Conservation (phyloP, 83 land plant species). For the Diphasiastrum complanatum region DNA sequence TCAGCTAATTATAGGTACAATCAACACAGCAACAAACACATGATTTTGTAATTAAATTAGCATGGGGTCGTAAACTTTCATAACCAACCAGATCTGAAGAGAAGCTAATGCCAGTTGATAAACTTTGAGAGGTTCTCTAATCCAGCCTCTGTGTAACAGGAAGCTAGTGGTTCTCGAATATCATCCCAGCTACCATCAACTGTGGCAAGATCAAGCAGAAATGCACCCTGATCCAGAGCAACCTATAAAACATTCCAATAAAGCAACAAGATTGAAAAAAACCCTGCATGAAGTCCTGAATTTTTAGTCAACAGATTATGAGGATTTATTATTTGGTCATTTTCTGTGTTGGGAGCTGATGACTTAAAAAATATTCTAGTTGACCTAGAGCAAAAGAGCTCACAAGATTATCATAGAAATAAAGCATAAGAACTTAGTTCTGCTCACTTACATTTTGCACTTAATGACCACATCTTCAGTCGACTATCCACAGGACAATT, state of each 20-base stretch:
- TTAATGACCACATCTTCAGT: too few relatives aligned
- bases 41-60: too few relatives aligned
- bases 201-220: constrained; percentile 87
- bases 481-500: too few relatives aligned
- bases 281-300: background rate
- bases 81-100: too few relatives aligned
- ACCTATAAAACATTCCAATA: constrained; percentile 37
- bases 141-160: constrained; percentile 74
- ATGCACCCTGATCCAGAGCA: constrained; percentile 93
- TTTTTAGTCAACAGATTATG: too few relatives aligned
- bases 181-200: constrained; percentile 77
- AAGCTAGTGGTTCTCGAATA: constrained; percentile 51
- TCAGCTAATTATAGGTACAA: too few relatives aligned
- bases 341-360: background rate
- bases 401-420: background rate
- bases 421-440: background rate
- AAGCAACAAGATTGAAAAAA: background rate
- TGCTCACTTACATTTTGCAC: too few relatives aligned
- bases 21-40: too few relatives aligned
- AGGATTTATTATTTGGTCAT: too few relatives aligned
- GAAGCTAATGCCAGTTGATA: too few relatives aligned
- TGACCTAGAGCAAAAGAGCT: background rate
- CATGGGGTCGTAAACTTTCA: too few relatives aligned
- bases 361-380: background rate
- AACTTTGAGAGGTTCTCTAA: constrained; percentile 60